Evolutionary conservation across 1,284 basidiomycete species (phyloP), one percentile per base, ranked within the genome.

Genomic region (Caloboletus inedulis): DNA sequence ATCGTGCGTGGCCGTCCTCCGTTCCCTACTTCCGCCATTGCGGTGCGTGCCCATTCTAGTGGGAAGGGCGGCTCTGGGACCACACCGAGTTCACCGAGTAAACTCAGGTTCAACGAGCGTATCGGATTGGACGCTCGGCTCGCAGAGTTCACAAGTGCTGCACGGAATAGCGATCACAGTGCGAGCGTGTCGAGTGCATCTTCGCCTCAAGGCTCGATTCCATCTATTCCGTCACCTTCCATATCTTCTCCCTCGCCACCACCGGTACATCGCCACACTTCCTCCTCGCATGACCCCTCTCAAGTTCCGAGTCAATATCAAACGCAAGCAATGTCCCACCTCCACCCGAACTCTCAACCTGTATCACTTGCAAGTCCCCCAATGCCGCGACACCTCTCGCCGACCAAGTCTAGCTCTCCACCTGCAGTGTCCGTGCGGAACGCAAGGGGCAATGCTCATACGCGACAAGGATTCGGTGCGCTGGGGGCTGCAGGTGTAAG

Each of bases 181-280:
- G 84, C 85, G 53, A 86, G 86, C 59, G 73, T 87, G 12, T 89
- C 87, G 2, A 85, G 82, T 62, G 72, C 80, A 12, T 80, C 80
- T 54, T 91, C 88, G 25, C 83, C 82, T 2, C 85, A 80, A 49
- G 84, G 82, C 10, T 91, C 88, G 1, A 86, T 89, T 35, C 87
- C 87, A 1, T 85, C 85, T 14, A 89, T 91, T 27, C 83, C 88
- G 0, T 90, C 87, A 0, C 81, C 85, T 14, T 75, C 81, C 9
- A 64, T 78, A 25, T 77, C 79, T 49, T 74, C 79, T 27, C 53
- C 62, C 30, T 66, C 75, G 13, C 77, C 77, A 25, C 65, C 65
- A 51, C 59, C 49, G 1, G 59, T 19, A 6, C 53, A 53, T 25
- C 52, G 10, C 3, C 42, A 44, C 1, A 14, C 47, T 36, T 33